Percentiles rank a stretch among this genome's conserved stretches.
Evolutionary conservation across 164 flowering plant genomes (phyloP).

Genomic region (Kalanchoe fedtschenkoi): DNA sequence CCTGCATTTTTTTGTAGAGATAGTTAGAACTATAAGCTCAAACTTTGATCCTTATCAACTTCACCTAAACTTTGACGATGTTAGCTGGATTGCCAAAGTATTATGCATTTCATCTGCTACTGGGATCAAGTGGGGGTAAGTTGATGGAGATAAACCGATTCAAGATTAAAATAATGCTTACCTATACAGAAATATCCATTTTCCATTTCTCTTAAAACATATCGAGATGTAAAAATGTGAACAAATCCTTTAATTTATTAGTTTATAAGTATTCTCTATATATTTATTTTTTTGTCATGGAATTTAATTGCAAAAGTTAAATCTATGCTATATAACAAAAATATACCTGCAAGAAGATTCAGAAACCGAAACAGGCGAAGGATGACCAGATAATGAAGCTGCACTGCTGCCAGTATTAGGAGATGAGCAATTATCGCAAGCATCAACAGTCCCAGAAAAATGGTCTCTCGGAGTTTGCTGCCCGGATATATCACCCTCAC

Average conservation of each 20-base stretch:
- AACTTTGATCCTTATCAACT: not conserved
- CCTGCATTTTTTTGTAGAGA: slow-evolving; percentile 31
- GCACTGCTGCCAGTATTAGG: slow-evolving; percentile 30
- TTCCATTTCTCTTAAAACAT: no score
- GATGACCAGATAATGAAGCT: slow-evolving; percentile 27
- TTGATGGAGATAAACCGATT: no score
- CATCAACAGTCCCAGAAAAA: slow-evolving; percentile 25
- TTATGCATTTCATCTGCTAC: no score
- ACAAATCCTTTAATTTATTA: not conserved
- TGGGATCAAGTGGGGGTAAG: no score
- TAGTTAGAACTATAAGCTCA: not conserved
- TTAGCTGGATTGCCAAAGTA: no score
- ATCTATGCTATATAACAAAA: no score
- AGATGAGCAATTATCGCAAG: slow-evolving; percentile 27
- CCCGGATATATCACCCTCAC: slow-evolving; percentile 7
- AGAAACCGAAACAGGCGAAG: slow-evolving; percentile 31
- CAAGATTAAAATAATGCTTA: no score
- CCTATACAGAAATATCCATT: no score
- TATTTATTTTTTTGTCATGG: no score
- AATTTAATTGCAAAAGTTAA: no score
- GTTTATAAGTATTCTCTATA: no score
- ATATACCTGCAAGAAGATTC: slow-evolving; percentile 44
- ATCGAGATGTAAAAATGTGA: not conserved
- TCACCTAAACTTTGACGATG: no score
- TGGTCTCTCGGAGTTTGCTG: slow-evolving; percentile 24